Conservation (phyloP, 1,284 basidiomycete species). For the Pseudozyma tsukubaensis region DNA sequence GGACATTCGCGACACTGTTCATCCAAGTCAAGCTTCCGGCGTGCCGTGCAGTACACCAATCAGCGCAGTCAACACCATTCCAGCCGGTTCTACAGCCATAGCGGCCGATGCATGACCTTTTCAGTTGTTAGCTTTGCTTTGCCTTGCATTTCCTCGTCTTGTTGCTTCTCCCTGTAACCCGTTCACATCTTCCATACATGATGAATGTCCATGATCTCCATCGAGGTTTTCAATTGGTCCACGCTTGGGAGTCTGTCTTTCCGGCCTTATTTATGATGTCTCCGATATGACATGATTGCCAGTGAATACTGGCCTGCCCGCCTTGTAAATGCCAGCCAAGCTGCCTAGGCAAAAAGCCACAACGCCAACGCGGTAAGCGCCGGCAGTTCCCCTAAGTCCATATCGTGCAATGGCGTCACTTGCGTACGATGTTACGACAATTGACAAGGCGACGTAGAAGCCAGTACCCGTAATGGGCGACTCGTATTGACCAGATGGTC, state of each 20-base stretch:
- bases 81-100: conserved; percentile 23
- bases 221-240: no score
- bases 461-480: neutral
- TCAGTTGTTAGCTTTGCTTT: neutral
- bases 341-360: neutral
- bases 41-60: neutral
- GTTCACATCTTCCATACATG: neutral
- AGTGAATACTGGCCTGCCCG: neutral
- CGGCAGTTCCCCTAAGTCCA: neutral
- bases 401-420: neutral
- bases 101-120: conserved; percentile 26
- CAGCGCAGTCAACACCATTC: neutral
- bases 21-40: conserved; percentile 7
- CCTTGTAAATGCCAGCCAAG: neutral
- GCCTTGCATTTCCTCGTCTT: neutral
- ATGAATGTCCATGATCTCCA: no score
- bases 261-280: no score
- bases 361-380: neutral
- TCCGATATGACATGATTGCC: no score
- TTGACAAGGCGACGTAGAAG: neutral
- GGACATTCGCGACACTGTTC: conserved; percentile 34
- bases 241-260: no score
- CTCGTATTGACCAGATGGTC: neutral
- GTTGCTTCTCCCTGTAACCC: neutral
- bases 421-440: neutral